Evolutionary conservation across 2,329 filamentous ascomycete genomes (phyloP).

Genomic region (Aureobasidium leucospermi): DNA sequence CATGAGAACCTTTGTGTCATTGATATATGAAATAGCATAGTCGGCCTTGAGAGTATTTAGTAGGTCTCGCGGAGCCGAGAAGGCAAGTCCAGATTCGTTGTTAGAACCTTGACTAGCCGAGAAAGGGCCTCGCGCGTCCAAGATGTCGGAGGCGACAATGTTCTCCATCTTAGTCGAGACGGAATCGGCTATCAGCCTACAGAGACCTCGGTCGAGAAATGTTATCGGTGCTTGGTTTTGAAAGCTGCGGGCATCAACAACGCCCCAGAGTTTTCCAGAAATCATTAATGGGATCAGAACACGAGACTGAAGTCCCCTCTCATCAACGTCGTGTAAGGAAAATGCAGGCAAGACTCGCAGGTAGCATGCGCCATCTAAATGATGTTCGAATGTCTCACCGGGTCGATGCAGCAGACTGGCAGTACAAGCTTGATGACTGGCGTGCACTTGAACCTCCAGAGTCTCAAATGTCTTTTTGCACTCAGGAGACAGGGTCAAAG

Average conservation of each 20-base stretch:
- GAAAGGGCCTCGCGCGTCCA: not conserved
- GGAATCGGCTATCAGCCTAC: not conserved
- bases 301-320: not conserved
- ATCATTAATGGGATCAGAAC: not conserved
- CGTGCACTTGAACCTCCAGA: not conserved
- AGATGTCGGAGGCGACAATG: not conserved
- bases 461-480: not conserved
- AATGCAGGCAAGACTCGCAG: not conserved
- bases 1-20: not conserved
- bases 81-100: not conserved
- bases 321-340: not conserved
- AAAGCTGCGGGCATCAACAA: not conserved
- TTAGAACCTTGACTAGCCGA: too few relatives aligned
- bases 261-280: not conserved
- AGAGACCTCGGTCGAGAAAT: not conserved
- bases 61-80: not conserved
- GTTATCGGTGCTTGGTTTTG: not conserved
- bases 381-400: not conserved
- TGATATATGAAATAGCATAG: not conserved
- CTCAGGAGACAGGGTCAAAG: not conserved
- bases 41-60: not conserved
- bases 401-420: not conserved
- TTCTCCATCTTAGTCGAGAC: not conserved
- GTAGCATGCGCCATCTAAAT: not conserved
- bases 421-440: not conserved